A percentile compares a stretch with the other conserved stretches of the same genome.
Conservation (phyloP, 2,329 filamentous ascomycete genomes). For the Neodidymelliopsis sp. region DNA sequence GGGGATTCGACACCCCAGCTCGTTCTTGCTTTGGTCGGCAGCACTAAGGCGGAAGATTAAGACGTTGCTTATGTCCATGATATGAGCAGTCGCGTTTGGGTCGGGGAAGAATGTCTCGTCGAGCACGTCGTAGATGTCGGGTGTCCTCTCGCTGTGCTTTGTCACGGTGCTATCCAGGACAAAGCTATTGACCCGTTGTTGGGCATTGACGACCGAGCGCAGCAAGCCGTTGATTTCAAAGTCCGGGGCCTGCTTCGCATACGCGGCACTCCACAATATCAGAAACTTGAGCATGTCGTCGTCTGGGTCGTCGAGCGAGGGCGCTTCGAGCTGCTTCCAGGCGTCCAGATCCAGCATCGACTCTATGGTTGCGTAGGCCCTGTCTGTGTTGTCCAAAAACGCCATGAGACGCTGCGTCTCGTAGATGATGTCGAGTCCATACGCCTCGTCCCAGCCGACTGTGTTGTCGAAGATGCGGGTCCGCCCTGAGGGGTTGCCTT, state of each 20-base stretch:
- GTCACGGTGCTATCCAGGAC: conserved; percentile 39
- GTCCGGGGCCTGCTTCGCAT: conserved; percentile 51
- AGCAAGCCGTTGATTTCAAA: conserved; percentile 54
- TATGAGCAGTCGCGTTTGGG: conserved; percentile 33
- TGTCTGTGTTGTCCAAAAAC: conserved; percentile 64
- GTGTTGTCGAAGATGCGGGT: conserved; percentile 59
- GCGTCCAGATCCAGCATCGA: conserved; percentile 56
- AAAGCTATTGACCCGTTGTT: conserved; percentile 37
- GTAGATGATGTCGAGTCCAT: conserved; percentile 55
- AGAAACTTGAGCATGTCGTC: conserved; percentile 56
- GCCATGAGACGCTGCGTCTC: conserved; percentile 69
- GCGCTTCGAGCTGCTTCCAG: conserved; percentile 31
- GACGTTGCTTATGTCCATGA: conserved; percentile 57
- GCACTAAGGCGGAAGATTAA: conserved; percentile 56
- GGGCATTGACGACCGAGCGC: conserved; percentile 51
- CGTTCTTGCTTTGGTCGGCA: conserved; percentile 46
- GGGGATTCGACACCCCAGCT: conserved; percentile 60
- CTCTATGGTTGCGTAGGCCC: conserved; percentile 66
- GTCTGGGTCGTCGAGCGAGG: conserved; percentile 38
- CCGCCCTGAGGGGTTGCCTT: conserved; percentile 60
- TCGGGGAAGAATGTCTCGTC: conserved; percentile 57
- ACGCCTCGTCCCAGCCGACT: conserved; percentile 36
- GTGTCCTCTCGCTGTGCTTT: conserved; percentile 32
- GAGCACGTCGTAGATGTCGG: conserved; percentile 62
- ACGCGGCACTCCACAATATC: conserved; percentile 58